Evolutionary conservation across 2,329 filamentous ascomycete species (phyloP).

Genomic region (Paecilomyces niveus): DNA sequence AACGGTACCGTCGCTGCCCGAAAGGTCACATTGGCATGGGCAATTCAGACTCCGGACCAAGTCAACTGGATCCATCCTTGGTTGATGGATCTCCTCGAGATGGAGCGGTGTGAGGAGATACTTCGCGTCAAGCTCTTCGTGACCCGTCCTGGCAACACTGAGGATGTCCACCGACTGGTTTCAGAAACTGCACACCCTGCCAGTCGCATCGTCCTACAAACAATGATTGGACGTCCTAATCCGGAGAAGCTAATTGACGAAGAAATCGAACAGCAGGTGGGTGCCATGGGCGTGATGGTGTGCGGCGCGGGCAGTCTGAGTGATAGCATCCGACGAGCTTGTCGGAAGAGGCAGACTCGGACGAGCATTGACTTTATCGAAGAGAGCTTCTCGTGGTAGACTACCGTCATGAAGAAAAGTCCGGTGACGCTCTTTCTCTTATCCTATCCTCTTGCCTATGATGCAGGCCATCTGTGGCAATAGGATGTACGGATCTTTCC

Average conservation of each 20-base stretch:
- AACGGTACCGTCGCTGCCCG: conserved; percentile 66
- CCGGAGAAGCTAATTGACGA: not conserved
- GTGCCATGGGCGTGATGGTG: conserved; percentile 75
- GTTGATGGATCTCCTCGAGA: conserved; percentile 63
- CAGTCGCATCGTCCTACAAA: conserved; percentile 39
- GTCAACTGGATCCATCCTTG: conserved; percentile 83
- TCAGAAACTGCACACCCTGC: conserved; percentile 62
- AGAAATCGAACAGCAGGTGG: conserved; percentile 68
- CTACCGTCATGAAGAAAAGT: not conserved
- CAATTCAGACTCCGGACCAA: conserved; percentile 73
- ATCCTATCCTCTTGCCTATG: not conserved
- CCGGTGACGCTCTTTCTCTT: not conserved
- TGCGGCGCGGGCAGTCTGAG: conserved; percentile 65
- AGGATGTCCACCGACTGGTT: conserved; percentile 63
- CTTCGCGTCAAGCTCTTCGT: conserved; percentile 78
- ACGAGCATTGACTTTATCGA: conserved; percentile 65
- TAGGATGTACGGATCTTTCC: not conserved
- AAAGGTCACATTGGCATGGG: conserved; percentile 73
- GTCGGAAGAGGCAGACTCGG: conserved; percentile 50
- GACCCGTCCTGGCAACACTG: conserved; percentile 67
- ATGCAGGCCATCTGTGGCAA: not conserved
- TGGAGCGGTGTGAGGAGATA: conserved; percentile 68
- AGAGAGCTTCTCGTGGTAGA: conserved; percentile 53
- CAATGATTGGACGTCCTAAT: not conserved
- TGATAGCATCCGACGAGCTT: conserved; percentile 61